Base-by-base conservation (phyloP, 345 rosid species). In the Linum lewisii region DNA sequence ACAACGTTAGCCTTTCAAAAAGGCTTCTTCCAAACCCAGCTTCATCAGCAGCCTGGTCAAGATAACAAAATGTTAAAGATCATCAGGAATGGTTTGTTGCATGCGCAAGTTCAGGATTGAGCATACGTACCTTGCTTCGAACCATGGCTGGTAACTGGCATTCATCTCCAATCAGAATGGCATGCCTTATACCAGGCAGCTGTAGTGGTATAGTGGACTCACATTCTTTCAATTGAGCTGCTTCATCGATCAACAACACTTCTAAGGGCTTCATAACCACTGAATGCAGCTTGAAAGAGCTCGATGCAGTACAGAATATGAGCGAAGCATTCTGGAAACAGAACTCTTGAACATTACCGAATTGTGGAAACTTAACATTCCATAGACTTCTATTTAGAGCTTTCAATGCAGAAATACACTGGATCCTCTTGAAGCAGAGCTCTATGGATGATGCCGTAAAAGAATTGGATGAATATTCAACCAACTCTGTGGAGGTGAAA, bases 201-300 rank as follows among this genome's bases (percentile, higher is more conserved):
- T 77, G 82, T 54, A 82, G 66, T 6, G 86, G 74, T 44, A 77
- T 79, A 0, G 75, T 54, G 23, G 83, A 81, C 23, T 81, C 86
- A 18, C 80, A 79, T 66, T 81, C 86, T 72, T 77, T 81, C 21
- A 79, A 63, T 74, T 82, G 83, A 23, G 83, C 78, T 29, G 86
- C 86, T 73, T 82, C 86, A 23, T 82, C 83, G 0, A 82, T 64
- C n/a, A 82, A 72, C 54, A 82, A 54, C 57, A 79, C 58, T 1
- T 69, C 36, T 15, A 79, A 13, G 14, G 75, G 74, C 6, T 0
- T 0, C 49, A 36, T 57, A 60, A 53, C 54, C 47, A 26, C 50
- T 60, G 44, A 24, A 24, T 74, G 66, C 49, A 82, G 21, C 51
- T 55, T 82, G 9, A 47, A 58, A 24, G 83, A 79, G 54, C 80